Evolutionary conservation across 1,139 yeast species (phyloP).

Genomic region (Pichia sp.): DNA sequence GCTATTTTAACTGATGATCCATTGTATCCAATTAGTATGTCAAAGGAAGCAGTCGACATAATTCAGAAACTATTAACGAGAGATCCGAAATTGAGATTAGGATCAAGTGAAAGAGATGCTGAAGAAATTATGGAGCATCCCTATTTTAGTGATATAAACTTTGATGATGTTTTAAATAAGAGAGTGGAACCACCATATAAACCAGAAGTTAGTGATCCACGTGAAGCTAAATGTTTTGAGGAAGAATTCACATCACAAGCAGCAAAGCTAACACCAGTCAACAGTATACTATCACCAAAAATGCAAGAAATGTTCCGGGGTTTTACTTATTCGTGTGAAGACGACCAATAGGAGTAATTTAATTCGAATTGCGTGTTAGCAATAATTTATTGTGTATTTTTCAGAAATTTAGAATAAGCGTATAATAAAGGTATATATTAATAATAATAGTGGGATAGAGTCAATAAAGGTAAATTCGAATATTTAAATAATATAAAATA

Average conservation of each 20-base stretch:
- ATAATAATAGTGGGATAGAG: too few species aligned
- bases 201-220: conserved; percentile 77
- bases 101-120: conserved; percentile 85
- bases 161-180: conserved; percentile 74
- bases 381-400: too few species aligned
- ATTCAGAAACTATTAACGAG: conserved; percentile 85
- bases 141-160: conserved; percentile 82
- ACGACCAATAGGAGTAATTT: too few species aligned
- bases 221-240: conserved; percentile 90
- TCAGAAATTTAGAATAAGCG: too few species aligned
- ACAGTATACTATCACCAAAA: conserved; percentile 74
- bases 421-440: too few species aligned
- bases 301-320: conserved; percentile 98
- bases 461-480: too few species aligned
- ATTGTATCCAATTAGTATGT: conserved; percentile 96
- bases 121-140: conserved; percentile 92
- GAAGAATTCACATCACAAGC: conserved; percentile 92
- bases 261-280: conserved; percentile 92
- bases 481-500: too few species aligned
- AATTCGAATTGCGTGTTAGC: too few species aligned
- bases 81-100: conserved; percentile 79
- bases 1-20: conserved; percentile 98
- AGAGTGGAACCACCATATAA: conserved; percentile 79
- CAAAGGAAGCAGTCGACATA: conserved; percentile 91
- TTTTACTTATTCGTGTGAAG: conserved; percentile 60